A percentile compares a stretch with the other conserved stretches of the same genome.
These are phyloP conservation scores for Coemansia sp. DNA, from an alignment of 192 early-diverging fungal genomes.

Conservation along the genomic window DNA sequence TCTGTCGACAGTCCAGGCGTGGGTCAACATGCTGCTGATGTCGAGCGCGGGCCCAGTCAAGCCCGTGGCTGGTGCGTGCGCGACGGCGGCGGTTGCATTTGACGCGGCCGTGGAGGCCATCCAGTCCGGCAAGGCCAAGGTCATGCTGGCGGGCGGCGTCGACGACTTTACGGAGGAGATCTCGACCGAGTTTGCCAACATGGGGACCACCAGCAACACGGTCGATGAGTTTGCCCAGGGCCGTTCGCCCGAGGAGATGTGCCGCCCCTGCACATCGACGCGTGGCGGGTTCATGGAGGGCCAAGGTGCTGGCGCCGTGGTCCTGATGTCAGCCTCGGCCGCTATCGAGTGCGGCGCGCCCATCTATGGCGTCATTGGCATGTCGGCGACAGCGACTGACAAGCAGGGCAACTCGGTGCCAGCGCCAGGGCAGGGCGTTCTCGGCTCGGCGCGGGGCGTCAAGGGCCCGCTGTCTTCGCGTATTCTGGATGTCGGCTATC, in stretches of 20 bases:
- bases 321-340: constrained; percentile 77
- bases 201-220: constrained; percentile 88
- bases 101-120: constrained; percentile 88
- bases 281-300: constrained; percentile 91
- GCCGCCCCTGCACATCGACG: constrained; percentile 79
- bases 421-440: constrained; percentile 86
- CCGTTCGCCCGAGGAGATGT: constrained; percentile 83
- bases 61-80: constrained; percentile 74
- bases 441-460: constrained; percentile 77
- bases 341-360: constrained; percentile 88
- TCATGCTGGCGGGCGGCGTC: constrained; percentile 84
- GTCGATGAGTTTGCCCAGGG: constrained; percentile 79
- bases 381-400: constrained; percentile 84
- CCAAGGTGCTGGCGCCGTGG: constrained; percentile 78
- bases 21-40: constrained; percentile 83
- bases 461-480: constrained; percentile 43
- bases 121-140: constrained; percentile 79
- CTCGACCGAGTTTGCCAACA: constrained; percentile 85
- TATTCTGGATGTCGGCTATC: constrained; percentile 77
- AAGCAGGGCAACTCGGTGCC: constrained; percentile 92
- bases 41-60: constrained; percentile 89
- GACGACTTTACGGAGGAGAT: constrained; percentile 86
- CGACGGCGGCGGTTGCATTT: constrained; percentile 86
- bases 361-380: constrained; percentile 81
- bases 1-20: constrained; percentile 21